These are phyloP conservation scores for Alternaria metachromatica DNA, from an alignment of 2,329 filamentous ascomycete species.

Conservation along the genomic window DNA sequence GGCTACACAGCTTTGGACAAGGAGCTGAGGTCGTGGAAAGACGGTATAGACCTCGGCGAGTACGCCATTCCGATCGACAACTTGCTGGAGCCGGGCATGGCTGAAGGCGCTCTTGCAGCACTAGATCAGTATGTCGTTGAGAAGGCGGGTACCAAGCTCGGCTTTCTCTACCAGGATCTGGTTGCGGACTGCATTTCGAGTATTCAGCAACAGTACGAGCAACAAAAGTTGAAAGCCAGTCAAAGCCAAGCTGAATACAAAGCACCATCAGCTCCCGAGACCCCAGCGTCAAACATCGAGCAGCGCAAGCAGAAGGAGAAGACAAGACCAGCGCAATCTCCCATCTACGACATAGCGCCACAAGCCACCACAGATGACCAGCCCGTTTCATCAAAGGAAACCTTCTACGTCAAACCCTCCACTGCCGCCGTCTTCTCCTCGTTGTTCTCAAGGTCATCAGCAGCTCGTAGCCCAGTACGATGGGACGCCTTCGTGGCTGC, in stretches of 20 bases:
- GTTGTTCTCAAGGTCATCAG: slow-evolving; percentile 30
- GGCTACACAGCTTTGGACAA: slow-evolving; percentile 43
- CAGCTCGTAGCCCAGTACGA: slow-evolving; percentile 27
- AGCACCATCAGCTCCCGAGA: background rate
- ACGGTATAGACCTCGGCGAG: slow-evolving; percentile 20
- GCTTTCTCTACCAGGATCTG: slow-evolving; percentile 3
- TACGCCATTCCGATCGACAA: slow-evolving; percentile 54
- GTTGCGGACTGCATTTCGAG: background rate
- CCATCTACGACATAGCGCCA: background rate
- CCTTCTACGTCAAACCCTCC: slow-evolving; percentile 49
- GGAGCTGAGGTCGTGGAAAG: slow-evolving; percentile 51
- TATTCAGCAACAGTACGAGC: background rate
- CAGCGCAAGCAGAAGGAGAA: slow-evolving; percentile 7
- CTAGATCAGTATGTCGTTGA: slow-evolving; percentile 51
- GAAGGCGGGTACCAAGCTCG: slow-evolving; percentile 28
- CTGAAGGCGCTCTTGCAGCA: slow-evolving; percentile 42
- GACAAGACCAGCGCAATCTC: background rate
- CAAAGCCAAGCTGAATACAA: background rate
- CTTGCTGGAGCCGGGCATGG: slow-evolving; percentile 51
- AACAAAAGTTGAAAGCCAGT: background rate
- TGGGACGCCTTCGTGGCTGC: slow-evolving; percentile 21
- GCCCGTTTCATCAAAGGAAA: background rate
- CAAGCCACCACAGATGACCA: background rate
- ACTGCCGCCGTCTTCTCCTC: slow-evolving; percentile 50
- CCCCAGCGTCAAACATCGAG: background rate